phyloP scores from a whole-genome alignment of 805 yeast genomes.

The Komagataella kurtzmanii region DNA sequence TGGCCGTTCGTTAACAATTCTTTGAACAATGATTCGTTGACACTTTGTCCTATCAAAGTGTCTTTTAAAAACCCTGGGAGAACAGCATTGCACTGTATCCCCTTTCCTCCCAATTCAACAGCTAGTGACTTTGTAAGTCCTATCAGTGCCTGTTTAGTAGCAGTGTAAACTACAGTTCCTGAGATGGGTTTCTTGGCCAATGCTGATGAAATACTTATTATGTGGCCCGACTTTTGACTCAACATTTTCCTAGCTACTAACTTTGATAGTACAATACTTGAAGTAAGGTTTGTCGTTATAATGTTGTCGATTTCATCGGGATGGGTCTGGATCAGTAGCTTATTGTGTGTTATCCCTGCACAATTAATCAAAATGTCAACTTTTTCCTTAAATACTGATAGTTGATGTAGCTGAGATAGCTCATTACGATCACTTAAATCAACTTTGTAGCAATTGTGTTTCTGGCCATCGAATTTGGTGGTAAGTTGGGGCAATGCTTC shows the following conservation, averaged over 20 bases:
- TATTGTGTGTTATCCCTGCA: constrained; percentile 52
- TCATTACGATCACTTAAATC: constrained; percentile 7
- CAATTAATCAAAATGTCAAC: constrained; percentile 43
- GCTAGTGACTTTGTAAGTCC: constrained; percentile 52
- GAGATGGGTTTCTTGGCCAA: constrained; percentile 29
- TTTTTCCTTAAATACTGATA: constrained; percentile 6
- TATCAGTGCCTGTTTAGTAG: constrained; percentile 57
- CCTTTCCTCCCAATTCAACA: constrained; percentile 35
- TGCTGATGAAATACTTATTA: constrained; percentile 58
- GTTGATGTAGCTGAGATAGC: not conserved
- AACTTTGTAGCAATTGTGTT: constrained; percentile 7
- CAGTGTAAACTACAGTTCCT: constrained; percentile 57
- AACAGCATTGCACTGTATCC: constrained; percentile 49
- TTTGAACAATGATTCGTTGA: constrained; percentile 7
- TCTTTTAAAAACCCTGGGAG: constrained; percentile 55
- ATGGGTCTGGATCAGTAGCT: constrained; percentile 31
- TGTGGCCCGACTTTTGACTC: constrained; percentile 11
- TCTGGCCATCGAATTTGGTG: constrained; percentile 4
- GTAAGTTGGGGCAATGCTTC: constrained; percentile 3
- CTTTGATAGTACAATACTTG: constrained; percentile 49
- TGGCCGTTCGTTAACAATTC: constrained; percentile 4
- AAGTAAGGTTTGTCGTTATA: constrained; percentile 40
- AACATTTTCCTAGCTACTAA: constrained; percentile 38
- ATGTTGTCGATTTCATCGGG: constrained; percentile 27
- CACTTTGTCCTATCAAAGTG: constrained; percentile 49